Evolutionary conservation across 164 flowering plant genomes (phyloP).

Genomic region (Euptelea pleiosperma): DNA sequence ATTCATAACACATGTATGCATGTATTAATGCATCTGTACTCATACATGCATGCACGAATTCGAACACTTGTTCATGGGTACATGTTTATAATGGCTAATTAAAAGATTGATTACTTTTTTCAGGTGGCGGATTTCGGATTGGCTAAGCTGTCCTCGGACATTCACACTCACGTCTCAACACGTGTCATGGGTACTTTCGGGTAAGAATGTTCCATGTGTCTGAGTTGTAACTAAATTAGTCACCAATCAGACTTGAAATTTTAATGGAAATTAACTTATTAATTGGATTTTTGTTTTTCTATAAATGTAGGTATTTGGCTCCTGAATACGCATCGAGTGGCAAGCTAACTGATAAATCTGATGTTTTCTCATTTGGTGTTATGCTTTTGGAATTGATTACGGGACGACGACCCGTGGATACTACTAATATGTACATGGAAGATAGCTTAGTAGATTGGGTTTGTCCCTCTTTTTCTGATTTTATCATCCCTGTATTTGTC

Average conservation of each 20-base stretch:
- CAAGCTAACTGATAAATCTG: conserved; percentile 85
- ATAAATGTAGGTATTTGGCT: conserved; percentile 66
- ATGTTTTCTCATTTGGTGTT: conserved; percentile 84
- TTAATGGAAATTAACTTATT: neutral
- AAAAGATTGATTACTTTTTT: too few relatives aligned
- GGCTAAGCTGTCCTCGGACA: conserved; percentile 71
- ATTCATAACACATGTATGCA: too few relatives aligned
- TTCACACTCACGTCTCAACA: conserved; percentile 75
- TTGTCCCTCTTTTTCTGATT: conserved; percentile 1
- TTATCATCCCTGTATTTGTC: too few relatives aligned
- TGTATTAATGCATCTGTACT: too few relatives aligned
- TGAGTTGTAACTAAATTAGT: too few relatives aligned
- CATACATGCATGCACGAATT: too few relatives aligned
- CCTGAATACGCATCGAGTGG: conserved; percentile 92
- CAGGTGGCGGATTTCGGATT: conserved; percentile 95
- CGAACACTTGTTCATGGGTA: too few relatives aligned
- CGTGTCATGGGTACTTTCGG: conserved; percentile 97
- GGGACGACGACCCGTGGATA: conserved; percentile 66
- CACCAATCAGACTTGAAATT: neutral
- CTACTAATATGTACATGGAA: conserved; percentile 34
- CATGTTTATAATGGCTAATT: too few relatives aligned
- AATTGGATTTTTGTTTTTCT: too few relatives aligned
- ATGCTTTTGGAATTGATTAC: conserved; percentile 79
- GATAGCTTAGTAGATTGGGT: conserved; percentile 92
- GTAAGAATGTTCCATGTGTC: conserved; percentile 26